Percentiles rank a stretch among this genome's conserved stretches.
phyloP scores from a whole-genome alignment of 2,329 filamentous ascomycete species.

The Sarocladium kiliense region DNA sequence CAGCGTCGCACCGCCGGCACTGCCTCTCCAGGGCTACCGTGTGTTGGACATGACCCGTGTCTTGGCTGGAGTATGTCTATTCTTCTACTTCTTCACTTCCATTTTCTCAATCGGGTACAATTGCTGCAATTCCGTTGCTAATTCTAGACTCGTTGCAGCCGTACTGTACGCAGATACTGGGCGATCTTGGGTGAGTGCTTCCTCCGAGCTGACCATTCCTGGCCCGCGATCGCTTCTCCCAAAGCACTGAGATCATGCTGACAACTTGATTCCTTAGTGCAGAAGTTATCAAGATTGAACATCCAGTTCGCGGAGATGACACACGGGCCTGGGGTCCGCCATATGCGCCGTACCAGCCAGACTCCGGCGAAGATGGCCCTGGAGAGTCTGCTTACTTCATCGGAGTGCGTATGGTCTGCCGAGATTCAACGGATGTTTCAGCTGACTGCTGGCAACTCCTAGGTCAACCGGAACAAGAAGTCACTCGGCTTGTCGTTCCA shows the following conservation, averaged over 20 bases:
- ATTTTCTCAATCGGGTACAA: neutral
- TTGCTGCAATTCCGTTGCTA: conserved; percentile 12
- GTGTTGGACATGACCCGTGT: conserved; percentile 97
- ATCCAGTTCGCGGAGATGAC: conserved; percentile 86
- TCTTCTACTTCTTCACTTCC: neutral
- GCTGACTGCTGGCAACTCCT: conserved; percentile 11
- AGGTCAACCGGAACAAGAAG: conserved; percentile 98
- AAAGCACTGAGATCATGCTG: neutral
- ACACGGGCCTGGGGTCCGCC: conserved; percentile 96
- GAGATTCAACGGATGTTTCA: neutral
- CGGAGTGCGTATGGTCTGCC: conserved; percentile 51
- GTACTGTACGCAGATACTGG: conserved; percentile 94
- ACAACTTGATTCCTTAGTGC: conserved; percentile 49
- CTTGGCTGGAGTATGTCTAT: conserved; percentile 74
- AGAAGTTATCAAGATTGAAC: conserved; percentile 96
- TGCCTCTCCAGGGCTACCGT: conserved; percentile 77
- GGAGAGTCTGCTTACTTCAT: conserved; percentile 96
- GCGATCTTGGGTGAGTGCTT: conserved; percentile 77
- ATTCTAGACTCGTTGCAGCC: conserved; percentile 51
- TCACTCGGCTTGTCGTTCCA: conserved; percentile 90
- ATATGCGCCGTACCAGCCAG: conserved; percentile 70
- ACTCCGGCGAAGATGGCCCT: conserved; percentile 56
- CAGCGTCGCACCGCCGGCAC: conserved; percentile 21
- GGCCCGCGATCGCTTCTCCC: neutral
- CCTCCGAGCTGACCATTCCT: neutral